Evolutionary conservation across 768 basidiomycete genomes (phyloP), one percentile per base, ranked within the genome.

Genomic region (Hypholoma fasciculare): DNA sequence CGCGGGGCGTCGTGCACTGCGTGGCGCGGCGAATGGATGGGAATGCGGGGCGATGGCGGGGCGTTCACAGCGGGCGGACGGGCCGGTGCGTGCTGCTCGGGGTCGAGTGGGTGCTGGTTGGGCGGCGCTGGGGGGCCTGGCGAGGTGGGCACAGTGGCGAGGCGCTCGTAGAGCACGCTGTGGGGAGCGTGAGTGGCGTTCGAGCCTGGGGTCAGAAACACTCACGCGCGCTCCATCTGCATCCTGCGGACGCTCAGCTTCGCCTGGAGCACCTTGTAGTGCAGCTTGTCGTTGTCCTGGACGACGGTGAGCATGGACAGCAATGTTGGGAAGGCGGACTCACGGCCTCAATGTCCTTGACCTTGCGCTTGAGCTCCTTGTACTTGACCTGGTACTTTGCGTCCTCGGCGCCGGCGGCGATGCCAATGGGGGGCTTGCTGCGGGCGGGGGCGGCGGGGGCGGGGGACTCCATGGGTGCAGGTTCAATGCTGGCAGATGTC

Each of bases 231-330:
- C 74, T 94, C 92, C 57, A 94, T 78, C 73, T 92, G 89, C 84
- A 93, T 89, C 42, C 92, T 82, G 71, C 92, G 90, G 43, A 94
- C 92, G 66, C 84, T 88, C 65, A 87, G 86, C 72, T 90, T 93
- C 30, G 91, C 85, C 68, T 87, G 80, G 27, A 91, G 76, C 38
- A 92, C 84, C 71, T 92, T 90, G 79, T 87, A 85, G 69, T 89
- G 84, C 58, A 94, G 81, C 74, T 88, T 92, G 79, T 94, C 92
- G 73, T 94, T 94, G 74, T 94, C 91, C 92, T 94, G 68, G 42
- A 66, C 16, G 44, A 30, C 40, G 30, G 49, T 48, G 47, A 50
- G 49, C 26, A 56, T 26, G 52, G 44, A 39, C 34, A 52, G 19
- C 27, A 37, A 61, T 19, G 62, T 23, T 23, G 52, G 49, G 52